A percentile compares a stretch with the other conserved stretches of the same genome.
Conservation (phyloP, 176 grass and related monocot species). For the Pontederia paniculata region DNA sequence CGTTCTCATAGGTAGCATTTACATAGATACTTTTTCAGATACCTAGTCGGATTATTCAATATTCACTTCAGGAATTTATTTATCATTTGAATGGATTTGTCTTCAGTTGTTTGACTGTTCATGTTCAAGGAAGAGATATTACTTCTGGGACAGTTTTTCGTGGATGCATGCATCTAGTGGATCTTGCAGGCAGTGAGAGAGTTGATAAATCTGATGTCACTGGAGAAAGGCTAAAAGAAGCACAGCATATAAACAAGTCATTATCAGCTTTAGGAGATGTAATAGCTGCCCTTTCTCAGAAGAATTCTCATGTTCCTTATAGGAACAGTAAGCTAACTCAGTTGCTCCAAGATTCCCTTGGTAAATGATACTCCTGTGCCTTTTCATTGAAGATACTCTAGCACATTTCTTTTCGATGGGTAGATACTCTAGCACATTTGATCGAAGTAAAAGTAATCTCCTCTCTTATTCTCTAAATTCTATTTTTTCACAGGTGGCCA, state of each 20-base stretch:
- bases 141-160: background rate
- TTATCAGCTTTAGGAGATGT: conserved; percentile 10
- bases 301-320: conserved; percentile 5
- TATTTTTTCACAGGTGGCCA: conserved; percentile 73
- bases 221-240: conserved; percentile 8
- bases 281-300: conserved; percentile 9
- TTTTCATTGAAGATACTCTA: no score
- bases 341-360: conserved; percentile 85
- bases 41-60: background rate
- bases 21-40: background rate
- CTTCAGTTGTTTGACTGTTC: conserved; percentile 2
- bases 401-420: no score
- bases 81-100: background rate
- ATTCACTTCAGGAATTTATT: background rate
- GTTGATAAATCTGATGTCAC: conserved; percentile 7
- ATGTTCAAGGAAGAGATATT: conserved; percentile 8
- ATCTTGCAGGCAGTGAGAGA: conserved; percentile 15
- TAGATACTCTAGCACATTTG: no score
- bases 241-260: conserved; percentile 7
- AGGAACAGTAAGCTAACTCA: conserved; percentile 50
- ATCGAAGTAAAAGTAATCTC: no score
- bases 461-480: no score
- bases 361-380: conserved; percentile 19
- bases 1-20: conserved; percentile 3
- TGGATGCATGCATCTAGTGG: conserved; percentile 6